Conservation (phyloP, 179 eudicot species). For the Silene noctiflora region DNA sequence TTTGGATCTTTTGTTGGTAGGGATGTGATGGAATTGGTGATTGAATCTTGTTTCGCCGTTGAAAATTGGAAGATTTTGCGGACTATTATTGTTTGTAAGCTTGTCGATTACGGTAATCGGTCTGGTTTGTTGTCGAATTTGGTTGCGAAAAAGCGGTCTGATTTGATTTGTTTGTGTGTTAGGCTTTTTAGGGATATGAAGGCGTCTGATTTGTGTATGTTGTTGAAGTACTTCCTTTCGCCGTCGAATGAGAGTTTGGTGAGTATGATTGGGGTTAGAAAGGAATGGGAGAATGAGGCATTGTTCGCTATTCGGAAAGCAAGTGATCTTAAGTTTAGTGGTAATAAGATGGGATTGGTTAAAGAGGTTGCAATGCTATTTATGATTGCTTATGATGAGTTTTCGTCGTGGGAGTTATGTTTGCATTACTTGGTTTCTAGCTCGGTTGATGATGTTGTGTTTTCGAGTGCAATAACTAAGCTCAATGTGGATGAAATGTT, state of each 20-base stretch:
- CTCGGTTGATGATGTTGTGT: constrained; percentile 62
- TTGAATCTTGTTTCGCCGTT: constrained; percentile 53
- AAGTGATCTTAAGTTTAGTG: constrained; percentile 26
- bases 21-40: constrained; percentile 55
- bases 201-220: constrained; percentile 41
- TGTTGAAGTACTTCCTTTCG: constrained; percentile 58
- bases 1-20: constrained; percentile 52
- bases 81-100: constrained; percentile 42
- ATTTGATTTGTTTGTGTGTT: constrained; percentile 62
- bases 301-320: constrained; percentile 43
- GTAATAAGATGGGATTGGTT: constrained; percentile 39
- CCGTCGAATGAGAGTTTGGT: constrained; percentile 39
- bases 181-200: constrained; percentile 48
- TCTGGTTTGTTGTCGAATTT: constrained; percentile 44
- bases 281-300: constrained; percentile 73
- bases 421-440: constrained; percentile 65
- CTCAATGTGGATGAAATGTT: constrained; percentile 56
- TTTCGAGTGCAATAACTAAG: constrained; percentile 58
- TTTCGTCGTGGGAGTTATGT: constrained; percentile 55
- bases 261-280: constrained; percentile 49
- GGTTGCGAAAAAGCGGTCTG: constrained; percentile 44
- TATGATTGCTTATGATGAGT: constrained; percentile 74
- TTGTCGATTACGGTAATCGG: constrained; percentile 43
- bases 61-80: constrained; percentile 55
- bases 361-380: constrained; percentile 64